Evolutionary conservation across 345 rosid genomes (phyloP), one percentile per base, ranked within the genome.

Genomic region (Citrus hindsii): DNA sequence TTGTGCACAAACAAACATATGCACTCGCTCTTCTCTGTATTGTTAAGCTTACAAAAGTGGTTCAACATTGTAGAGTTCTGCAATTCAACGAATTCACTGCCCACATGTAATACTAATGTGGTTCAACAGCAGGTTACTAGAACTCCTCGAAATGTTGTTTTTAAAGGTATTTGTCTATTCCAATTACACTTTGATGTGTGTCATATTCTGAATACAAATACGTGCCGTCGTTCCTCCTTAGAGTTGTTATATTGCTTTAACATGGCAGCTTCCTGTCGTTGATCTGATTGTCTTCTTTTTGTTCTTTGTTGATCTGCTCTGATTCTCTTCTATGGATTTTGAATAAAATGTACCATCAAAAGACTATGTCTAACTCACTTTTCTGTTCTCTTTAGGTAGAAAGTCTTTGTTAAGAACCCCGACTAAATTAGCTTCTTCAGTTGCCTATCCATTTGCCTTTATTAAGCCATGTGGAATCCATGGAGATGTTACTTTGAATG

Each of bases 401-500:
- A 94, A 90, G 82, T 90, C 99, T 32, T 79, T 86, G 76, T 65
- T 91, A 67, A 80, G 89, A 62, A 80, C 93, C 19, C 89, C 98
- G 18, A 83, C 95, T 18, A 92, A 86, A 85, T 84, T 86, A 79
- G 90, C 98, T 70, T 93, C 97, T 25, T 90, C 97, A 5, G 87
- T 94, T 61, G 92, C 88, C 51, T 92, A 94, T 79, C 99, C 99
- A 56, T 97, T 97, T 85, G 92, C 92, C 63, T 90, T 97, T 80
- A 88, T 97, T 85, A 97, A 97, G 82, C 99, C 99, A 19, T 94
- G 97, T 61, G 93, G 95, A 1, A 83, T 90, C 79, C 94, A 90
- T 24, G 98, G 98, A 40, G 96, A 89, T 70, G 94, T 94, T 62
- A 97, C 99, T 32, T 87, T 97, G 76, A 94, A 97, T 84, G 99